Conservation (phyloP, 495 filamentous ascomycete genomes). For the Rusavskia elegans region DNA sequence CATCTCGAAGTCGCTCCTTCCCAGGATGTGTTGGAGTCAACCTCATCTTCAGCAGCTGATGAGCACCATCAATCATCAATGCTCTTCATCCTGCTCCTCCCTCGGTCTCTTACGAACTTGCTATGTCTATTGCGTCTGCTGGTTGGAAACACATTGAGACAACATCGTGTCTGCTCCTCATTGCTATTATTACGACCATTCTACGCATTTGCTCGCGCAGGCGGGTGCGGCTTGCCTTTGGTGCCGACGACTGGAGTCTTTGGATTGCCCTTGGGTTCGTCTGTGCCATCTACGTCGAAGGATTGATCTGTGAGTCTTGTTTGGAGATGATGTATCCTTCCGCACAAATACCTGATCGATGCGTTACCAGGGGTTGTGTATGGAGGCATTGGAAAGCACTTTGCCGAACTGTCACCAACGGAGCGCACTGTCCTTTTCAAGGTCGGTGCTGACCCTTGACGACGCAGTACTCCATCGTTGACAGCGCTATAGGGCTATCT, state of each 20-base stretch:
- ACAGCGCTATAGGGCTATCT: background rate
- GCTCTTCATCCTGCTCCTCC: background rate
- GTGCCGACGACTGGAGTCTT: background rate
- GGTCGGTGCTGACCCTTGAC: background rate
- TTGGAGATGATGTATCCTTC: background rate
- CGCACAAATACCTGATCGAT: background rate
- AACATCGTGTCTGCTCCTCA: background rate
- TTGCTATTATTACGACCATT: background rate
- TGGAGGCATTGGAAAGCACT: background rate
- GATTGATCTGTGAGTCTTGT: background rate
- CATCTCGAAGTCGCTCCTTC: background rate
- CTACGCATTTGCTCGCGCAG: background rate
- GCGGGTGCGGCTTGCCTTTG: background rate
- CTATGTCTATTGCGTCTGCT: background rate
- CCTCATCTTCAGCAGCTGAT: background rate
- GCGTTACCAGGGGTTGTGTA: background rate
- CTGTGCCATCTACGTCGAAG: background rate
- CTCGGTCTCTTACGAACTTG: background rate
- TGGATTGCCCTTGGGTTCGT: background rate
- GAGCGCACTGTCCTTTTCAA: background rate
- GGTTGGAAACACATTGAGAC: background rate
- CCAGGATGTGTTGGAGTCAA: background rate
- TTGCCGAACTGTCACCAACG: background rate
- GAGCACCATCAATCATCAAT: background rate
- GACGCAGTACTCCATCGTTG: background rate